These are phyloP conservation scores for Cyclanthera cordifolia DNA, from an alignment of 306 rosid genomes.

Conservation along the genomic window DNA sequence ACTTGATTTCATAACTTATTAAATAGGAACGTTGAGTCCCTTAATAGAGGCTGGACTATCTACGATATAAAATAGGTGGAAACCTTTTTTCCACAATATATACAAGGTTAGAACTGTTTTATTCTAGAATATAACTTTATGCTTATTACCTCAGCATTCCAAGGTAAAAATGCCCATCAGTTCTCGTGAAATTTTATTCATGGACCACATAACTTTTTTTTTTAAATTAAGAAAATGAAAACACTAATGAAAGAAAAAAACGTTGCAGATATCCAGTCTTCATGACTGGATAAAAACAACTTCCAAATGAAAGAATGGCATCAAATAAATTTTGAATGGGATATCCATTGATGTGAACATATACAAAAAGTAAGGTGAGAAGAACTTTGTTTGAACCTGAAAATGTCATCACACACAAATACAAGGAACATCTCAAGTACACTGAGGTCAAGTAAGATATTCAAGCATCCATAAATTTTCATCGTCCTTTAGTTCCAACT, in stretches of 20 bases:
- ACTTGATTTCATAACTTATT: background rate
- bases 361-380: background rate
- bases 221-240: background rate
- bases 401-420: background rate
- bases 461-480: background rate
- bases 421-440: background rate
- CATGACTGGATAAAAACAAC: background rate
- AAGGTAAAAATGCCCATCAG: background rate
- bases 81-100: background rate
- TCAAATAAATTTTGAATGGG: background rate
- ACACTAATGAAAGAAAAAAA: background rate
- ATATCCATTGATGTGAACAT: background rate
- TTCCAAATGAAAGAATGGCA: background rate
- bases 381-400: background rate
- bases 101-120: background rate
- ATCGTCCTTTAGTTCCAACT: background rate
- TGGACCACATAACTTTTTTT: background rate
- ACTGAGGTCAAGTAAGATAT: background rate
- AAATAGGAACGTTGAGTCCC: background rate
- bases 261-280: background rate
- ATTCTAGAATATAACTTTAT: constrained; percentile 1
- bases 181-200: background rate
- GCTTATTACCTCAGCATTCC: constrained; percentile 2
- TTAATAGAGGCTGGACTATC: background rate
- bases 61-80: background rate